These are phyloP conservation scores for Phialophora verrucosa DNA, from an alignment of 2,329 filamentous ascomycete species.

Conservation along the genomic window DNA sequence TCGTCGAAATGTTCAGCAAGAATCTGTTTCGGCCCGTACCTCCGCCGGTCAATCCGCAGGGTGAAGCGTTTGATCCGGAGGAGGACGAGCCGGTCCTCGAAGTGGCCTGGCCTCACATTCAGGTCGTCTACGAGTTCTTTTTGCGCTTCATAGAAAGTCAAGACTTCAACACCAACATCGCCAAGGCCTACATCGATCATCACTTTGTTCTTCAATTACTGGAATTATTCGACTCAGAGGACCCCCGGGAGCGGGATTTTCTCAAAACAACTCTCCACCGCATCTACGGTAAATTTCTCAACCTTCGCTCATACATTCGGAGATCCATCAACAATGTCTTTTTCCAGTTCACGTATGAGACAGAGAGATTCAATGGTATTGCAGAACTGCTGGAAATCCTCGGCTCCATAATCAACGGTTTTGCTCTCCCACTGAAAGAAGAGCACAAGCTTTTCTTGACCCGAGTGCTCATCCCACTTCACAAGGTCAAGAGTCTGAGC, in stretches of 20 bases:
- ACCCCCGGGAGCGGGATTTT: slow-evolving; percentile 94
- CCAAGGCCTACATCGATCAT: slow-evolving; percentile 98
- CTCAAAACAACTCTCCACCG: slow-evolving; percentile 96
- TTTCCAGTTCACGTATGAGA: slow-evolving; percentile 99
- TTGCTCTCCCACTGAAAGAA: slow-evolving; percentile 93
- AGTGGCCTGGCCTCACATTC: slow-evolving; percentile 98
- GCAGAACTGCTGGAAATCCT: slow-evolving; percentile 95
- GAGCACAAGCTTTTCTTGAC: slow-evolving; percentile 99
- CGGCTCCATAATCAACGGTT: slow-evolving; percentile 98
- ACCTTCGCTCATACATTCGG: slow-evolving; percentile 94
- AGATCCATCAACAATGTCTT: slow-evolving; percentile 99
- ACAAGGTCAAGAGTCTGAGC: slow-evolving; percentile 98
- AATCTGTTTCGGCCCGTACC: slow-evolving; percentile 97
- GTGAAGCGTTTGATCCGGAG: slow-evolving; percentile 96
- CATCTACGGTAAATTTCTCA: slow-evolving; percentile 99
- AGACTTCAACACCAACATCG: slow-evolving; percentile 99
- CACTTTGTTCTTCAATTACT: slow-evolving; percentile 92
- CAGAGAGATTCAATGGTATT: slow-evolving; percentile 97
- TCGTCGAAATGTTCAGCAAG: slow-evolving; percentile 99
- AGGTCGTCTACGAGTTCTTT: slow-evolving; percentile 99
- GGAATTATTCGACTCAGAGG: slow-evolving; percentile 98
- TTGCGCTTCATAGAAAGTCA: slow-evolving; percentile 98
- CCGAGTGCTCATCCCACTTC: slow-evolving; percentile 85
- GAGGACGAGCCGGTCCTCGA: slow-evolving; percentile 98
- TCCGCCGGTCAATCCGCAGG: slow-evolving; percentile 95